phyloP scores from a whole-genome alignment of 768 basidiomycete species.

The Boletellus ananiceps region DNA sequence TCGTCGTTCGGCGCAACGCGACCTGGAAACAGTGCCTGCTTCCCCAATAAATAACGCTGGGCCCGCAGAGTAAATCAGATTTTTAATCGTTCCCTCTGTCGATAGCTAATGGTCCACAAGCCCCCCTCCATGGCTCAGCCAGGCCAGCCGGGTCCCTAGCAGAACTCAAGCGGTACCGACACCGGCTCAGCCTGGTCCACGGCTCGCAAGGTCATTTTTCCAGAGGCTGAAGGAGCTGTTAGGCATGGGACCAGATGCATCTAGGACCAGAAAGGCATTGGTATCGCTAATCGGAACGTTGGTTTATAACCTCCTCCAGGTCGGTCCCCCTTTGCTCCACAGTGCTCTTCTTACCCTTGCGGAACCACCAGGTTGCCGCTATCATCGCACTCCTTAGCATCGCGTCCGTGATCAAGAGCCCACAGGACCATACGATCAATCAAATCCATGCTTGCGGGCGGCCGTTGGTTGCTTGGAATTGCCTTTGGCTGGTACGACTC shows the following conservation, averaged over 20 bases:
- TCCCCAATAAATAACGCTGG: slow-evolving; percentile 16
- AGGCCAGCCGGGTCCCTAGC: slow-evolving; percentile 20
- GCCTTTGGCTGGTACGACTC: slow-evolving; percentile 57
- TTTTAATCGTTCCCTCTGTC: slow-evolving; percentile 3
- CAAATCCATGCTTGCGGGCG: slow-evolving; percentile 64
- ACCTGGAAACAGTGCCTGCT: slow-evolving; percentile 15
- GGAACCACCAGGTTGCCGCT: slow-evolving; percentile 41
- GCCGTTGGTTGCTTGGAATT: slow-evolving; percentile 64
- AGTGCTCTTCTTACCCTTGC: slow-evolving; percentile 1
- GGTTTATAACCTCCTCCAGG: slow-evolving; percentile 51
- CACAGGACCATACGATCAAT: slow-evolving; percentile 33
- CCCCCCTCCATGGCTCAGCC: slow-evolving; percentile 22
- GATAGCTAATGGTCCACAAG: slow-evolving; percentile 22
- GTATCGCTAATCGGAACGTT: slow-evolving; percentile 51
- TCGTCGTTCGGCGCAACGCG: slow-evolving; percentile 25
- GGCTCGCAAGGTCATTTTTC: slow-evolving; percentile 15
- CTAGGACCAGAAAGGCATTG: slow-evolving; percentile 48
- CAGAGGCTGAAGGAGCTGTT: slow-evolving; percentile 36
- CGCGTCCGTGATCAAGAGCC: slow-evolving; percentile 45
- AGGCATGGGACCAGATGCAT: slow-evolving; percentile 51
- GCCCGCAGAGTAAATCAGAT: slow-evolving; percentile 15
- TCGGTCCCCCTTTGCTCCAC: slow-evolving; percentile 22
- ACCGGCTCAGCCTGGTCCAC: slow-evolving; percentile 4
- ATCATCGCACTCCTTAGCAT: slow-evolving; percentile 49
- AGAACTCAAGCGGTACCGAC: slow-evolving; percentile 2